These are phyloP conservation scores for Ogataea salicorniae DNA, from an alignment of 805 yeast genomes.

Conservation along the genomic window DNA sequence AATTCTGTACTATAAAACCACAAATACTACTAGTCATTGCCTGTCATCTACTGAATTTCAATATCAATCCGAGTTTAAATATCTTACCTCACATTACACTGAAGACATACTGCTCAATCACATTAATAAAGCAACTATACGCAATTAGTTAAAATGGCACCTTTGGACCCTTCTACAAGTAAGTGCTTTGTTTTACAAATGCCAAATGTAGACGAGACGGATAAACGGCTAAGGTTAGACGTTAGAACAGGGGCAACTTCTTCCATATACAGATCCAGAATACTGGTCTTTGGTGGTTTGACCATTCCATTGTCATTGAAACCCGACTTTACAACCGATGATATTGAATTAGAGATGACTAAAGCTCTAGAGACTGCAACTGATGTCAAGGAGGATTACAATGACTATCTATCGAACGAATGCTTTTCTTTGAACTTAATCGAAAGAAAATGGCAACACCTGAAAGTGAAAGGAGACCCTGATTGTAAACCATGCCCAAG, in stretches of 20 bases:
- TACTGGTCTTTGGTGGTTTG: conserved; percentile 66
- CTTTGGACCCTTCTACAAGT: conserved; percentile 60
- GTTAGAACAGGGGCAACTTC: conserved; percentile 68
- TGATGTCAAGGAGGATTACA: conserved; percentile 7
- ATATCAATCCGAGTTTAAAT: no score
- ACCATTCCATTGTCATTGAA: conserved; percentile 49
- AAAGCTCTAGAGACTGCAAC: conserved; percentile 1
- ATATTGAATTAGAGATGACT: conserved; percentile 36
- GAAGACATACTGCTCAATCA: no score
- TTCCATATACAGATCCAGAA: conserved; percentile 50
- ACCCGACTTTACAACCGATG: conserved; percentile 32
- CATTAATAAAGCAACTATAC: neutral
- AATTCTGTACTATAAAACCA: no score
- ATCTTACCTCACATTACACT: no score
- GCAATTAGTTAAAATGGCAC: conserved; percentile 39
- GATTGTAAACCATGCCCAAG: conserved; percentile 38
- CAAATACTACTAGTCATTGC: no score
- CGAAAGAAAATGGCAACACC: conserved; percentile 49
- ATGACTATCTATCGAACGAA: conserved; percentile 53
- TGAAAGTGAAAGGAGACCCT: conserved; percentile 30
- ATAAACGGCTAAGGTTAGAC: conserved; percentile 49
- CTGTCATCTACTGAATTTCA: no score
- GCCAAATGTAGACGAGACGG: conserved; percentile 47
- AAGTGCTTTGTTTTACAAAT: conserved; percentile 50
- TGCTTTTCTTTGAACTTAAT: conserved; percentile 55